phyloP scores from a whole-genome alignment of 768 basidiomycete species.

The Amanita molliuscula region DNA sequence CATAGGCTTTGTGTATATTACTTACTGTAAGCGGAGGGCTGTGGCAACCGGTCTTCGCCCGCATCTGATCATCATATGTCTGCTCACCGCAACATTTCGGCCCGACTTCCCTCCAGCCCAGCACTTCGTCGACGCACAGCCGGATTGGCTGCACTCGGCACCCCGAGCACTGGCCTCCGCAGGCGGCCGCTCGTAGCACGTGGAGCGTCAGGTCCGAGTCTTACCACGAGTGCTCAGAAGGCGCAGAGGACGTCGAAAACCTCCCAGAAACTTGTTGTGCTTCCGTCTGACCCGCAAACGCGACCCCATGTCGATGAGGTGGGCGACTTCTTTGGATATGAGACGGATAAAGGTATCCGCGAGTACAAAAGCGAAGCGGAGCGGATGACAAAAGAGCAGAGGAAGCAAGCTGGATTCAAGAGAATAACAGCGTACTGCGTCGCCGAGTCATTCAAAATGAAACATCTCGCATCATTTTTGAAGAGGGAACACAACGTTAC shows the following conservation, averaged over 20 bases:
- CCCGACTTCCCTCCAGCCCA: slow-evolving; percentile 17
- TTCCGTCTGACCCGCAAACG: slow-evolving; percentile 87
- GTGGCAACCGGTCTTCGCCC: neutral
- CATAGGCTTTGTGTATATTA: too few relatives aligned
- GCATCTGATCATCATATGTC: slow-evolving; percentile 10
- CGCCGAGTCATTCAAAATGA: slow-evolving; percentile 79
- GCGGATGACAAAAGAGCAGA: slow-evolving; percentile 79
- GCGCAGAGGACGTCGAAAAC: slow-evolving; percentile 79
- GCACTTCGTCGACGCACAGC: slow-evolving; percentile 19
- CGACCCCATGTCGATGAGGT: slow-evolving; percentile 50
- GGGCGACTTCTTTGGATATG: slow-evolving; percentile 46
- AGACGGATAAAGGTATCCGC: slow-evolving; percentile 54
- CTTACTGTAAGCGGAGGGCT: neutral
- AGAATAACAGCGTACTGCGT: slow-evolving; percentile 86
- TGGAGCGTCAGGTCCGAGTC: slow-evolving; percentile 1
- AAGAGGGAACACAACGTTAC: slow-evolving; percentile 90
- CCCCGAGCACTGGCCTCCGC: slow-evolving; percentile 13
- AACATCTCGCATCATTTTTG: slow-evolving; percentile 71
- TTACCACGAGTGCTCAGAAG: slow-evolving; percentile 5
- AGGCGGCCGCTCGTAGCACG: slow-evolving; percentile 7
- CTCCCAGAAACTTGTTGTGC: slow-evolving; percentile 80
- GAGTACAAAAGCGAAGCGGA: slow-evolving; percentile 84
- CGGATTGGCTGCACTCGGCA: slow-evolving; percentile 19
- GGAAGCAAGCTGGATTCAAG: slow-evolving; percentile 71
- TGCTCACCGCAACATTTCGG: slow-evolving; percentile 7